phyloP scores from a whole-genome alignment of 140 eudicot species.

The Flaveria floridana region DNA sequence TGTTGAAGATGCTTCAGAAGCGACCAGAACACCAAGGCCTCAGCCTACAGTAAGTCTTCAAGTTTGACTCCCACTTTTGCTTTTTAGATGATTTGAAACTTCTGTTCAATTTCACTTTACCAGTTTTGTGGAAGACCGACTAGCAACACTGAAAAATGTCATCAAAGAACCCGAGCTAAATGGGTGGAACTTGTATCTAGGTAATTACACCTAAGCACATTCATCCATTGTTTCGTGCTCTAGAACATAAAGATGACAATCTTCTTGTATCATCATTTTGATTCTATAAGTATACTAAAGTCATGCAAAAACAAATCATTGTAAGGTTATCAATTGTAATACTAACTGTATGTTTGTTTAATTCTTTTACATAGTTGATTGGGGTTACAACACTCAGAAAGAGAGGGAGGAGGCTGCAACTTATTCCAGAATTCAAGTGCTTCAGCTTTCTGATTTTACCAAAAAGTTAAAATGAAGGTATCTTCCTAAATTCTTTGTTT shows the following conservation, averaged over 20 bases:
- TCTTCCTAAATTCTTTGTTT: conserved; percentile 11
- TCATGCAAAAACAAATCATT: background rate
- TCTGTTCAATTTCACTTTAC: background rate
- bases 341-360: background rate
- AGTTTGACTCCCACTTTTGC: background rate
- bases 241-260: background rate
- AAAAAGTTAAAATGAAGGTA: conserved; percentile 69
- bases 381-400: conserved; percentile 96
- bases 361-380: conserved; percentile 58
- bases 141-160: conserved; percentile 89
- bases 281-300: background rate
- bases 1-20: conserved; percentile 87
- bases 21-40: conserved; percentile 87
- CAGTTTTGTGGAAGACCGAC: conserved; percentile 96
- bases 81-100: background rate
- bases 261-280: conserved; percentile 1
- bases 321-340: background rate
- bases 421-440: conserved; percentile 70
- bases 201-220: conserved; percentile 30
- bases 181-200: conserved; percentile 91
- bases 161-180: conserved; percentile 87
- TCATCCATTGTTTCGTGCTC: background rate
- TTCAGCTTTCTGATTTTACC: conserved; percentile 91
- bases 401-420: conserved; percentile 92
- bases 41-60: conserved; percentile 69